Evolutionary conservation across 2,329 filamentous ascomycete species (phyloP), one percentile per base, ranked within the genome.

Genomic region (Sporothrix mexicana): DNA sequence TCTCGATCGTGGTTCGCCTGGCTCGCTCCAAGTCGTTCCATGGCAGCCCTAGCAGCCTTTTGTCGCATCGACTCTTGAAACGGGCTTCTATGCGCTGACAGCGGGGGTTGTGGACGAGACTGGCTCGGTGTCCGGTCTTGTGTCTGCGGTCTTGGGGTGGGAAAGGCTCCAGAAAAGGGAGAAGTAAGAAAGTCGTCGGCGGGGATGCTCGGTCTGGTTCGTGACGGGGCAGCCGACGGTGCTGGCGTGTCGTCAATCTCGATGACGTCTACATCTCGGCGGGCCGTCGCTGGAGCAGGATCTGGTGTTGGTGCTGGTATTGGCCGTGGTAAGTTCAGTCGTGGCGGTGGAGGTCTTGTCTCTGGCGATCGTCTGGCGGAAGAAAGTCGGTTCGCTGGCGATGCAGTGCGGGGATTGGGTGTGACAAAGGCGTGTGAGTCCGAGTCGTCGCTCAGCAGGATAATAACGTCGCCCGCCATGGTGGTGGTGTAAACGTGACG

Each of bases 231-330:
- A 13, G n/a, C 47, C 8, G 51, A 23, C 67, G 59, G 57, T 10
- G 13, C 36, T 15, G 72, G 72, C 0, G 61, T 61, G 53, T 73
- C 72, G 68, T 53, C 59, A 13, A 73, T 66, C 36, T 49, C 41
- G 25, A 73, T 64, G 2, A 73, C 45, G 17, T 59, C 71, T 15
- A 53, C 64, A 41, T 41, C 41, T 2, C 30, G 51, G 0, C 53
- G 20, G 9, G 71, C 10, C 12, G n/a, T 36, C 7, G 36, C 55
- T 62, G 53, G 41, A 23, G 59, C 41, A 13, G 41, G 20, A 25
- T 10, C 41, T 43, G 41, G 61, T 23, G 41, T 47, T 10, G 41
- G 41, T 36, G 30, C 30, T 36, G 30, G 30, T 36, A 36, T 5
- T 36, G 30, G 30, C 30, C 30, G 2, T 36, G 30, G 7, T 47